These are phyloP conservation scores for Aureobasidium zeae DNA, from an alignment of 2,329 filamentous ascomycete genomes.

Conservation along the genomic window DNA sequence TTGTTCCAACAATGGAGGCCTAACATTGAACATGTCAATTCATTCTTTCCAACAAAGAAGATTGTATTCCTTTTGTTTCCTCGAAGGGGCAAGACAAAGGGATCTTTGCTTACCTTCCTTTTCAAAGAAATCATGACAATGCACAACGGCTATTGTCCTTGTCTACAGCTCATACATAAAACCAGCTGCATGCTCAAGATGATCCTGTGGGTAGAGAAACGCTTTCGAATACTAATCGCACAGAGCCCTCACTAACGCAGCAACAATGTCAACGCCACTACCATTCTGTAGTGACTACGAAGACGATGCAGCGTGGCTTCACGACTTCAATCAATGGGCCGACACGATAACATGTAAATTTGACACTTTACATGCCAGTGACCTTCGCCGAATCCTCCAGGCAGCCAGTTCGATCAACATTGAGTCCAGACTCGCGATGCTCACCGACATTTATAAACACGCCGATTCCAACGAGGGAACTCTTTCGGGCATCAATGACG, in stretches of 20 bases:
- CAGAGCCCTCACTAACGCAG: not conserved
- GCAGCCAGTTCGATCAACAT: not conserved
- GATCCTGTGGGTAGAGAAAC: not conserved
- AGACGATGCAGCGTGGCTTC: not conserved
- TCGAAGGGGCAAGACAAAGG: not conserved
- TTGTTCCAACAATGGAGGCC: no score
- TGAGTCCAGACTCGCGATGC: not conserved
- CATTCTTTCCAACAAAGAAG: slow-evolving; percentile 6
- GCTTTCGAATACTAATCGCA: not conserved
- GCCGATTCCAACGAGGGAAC: not conserved
- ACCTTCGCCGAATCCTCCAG: not conserved
- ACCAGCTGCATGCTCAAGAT: not conserved
- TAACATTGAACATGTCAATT: no score
- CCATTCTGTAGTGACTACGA: no score
- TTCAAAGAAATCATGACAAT: slow-evolving; percentile 1
- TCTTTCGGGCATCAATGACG: not conserved
- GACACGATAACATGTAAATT: not conserved
- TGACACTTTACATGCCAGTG: not conserved
- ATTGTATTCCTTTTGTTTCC: not conserved
- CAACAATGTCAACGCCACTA: not conserved
- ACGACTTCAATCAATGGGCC: not conserved
- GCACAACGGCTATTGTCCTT: slow-evolving; percentile 3
- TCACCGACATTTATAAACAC: not conserved
- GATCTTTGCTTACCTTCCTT: not conserved
- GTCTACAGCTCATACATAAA: not conserved